Evolutionary conservation across 148 eudicot species (phyloP), one percentile per base, ranked within the genome.

Genomic region (Chenopodium formosanum): DNA sequence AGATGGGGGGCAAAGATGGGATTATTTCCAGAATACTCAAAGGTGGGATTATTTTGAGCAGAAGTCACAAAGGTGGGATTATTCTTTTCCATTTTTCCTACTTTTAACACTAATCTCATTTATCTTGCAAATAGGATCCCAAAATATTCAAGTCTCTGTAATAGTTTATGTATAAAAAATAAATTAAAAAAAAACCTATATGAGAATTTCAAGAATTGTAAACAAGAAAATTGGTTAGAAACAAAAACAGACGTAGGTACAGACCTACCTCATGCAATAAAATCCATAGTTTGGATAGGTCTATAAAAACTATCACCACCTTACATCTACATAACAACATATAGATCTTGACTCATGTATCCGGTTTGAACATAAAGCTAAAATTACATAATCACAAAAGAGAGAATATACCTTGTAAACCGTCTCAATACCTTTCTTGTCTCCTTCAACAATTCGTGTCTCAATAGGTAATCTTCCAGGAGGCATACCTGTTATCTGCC

Each of bases 381-480:
- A 56, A 47, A n/a, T 3, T 66, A 65, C 44, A n/a, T 12, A 48
- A 7, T 5, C 50, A 58, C 37, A 50, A 47, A 37, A 23, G n/a
- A 79, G 67, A 13, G 56, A 25, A 6, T 69, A 77, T 80, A 91
- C 99, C 94, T 94, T 89, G 84, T 96, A 96, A 77, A 91, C 93
- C 79, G 74, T 87, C 85, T 91, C 93, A 82, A 88, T 87, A 73
- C 99, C 98, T 78, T 68, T 53, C 80, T 92, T 89, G 79, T 87
- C 88, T 79, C 95, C 99, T 91, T 90, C 94, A 27, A 94, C 46
- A 48, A 83, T 82, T 73, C 77, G 84, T 76, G 99, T 96, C 76
- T 92, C 90, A 75, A 96, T 86, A 27, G 99, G 98, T 53, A 89
- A 82, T 86, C 99, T 91, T 86, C 97, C 99, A 62, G 98, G 99